Evolutionary conservation across 2,329 filamentous ascomycete species (phyloP).

Genomic region (Colletotrichum spaethianum): DNA sequence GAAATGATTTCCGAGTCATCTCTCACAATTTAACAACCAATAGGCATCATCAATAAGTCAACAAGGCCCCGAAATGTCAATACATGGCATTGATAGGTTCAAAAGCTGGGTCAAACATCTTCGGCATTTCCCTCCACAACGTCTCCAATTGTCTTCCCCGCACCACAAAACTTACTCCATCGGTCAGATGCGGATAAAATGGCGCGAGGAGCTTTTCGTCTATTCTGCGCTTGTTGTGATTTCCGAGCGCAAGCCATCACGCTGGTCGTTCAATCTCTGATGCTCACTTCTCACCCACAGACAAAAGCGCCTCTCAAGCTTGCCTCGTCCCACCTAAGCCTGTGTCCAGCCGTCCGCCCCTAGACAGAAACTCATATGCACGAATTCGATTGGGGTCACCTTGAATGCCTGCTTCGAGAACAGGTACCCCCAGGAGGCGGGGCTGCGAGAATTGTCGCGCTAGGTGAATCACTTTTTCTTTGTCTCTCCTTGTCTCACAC

Average conservation of each 20-base stretch:
- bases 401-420: slow-evolving; percentile 15
- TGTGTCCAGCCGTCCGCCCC: no score
- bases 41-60: no score
- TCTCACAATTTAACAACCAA: no score
- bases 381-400: no score
- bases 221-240: not conserved
- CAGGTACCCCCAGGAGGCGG: slow-evolving; percentile 7
- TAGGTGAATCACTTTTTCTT: slow-evolving; percentile 1
- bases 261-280: not conserved
- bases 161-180: not conserved
- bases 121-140: not conserved
- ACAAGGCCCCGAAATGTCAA: no score
- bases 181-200: slow-evolving; percentile 15
- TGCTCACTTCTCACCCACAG: not conserved
- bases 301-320: not conserved
- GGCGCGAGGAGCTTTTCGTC: not conserved
- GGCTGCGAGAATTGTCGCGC: slow-evolving; percentile 31
- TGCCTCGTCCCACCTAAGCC: not conserved
- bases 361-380: not conserved
- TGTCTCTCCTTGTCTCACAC: not conserved
- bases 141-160: slow-evolving; percentile 11
- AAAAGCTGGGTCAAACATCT: not conserved
- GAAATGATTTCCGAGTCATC: no score
- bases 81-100: not conserved
- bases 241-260: not conserved